Evolutionary conservation across 1,284 basidiomycete genomes (phyloP).

Genomic region (Neolentinus lepideus): DNA sequence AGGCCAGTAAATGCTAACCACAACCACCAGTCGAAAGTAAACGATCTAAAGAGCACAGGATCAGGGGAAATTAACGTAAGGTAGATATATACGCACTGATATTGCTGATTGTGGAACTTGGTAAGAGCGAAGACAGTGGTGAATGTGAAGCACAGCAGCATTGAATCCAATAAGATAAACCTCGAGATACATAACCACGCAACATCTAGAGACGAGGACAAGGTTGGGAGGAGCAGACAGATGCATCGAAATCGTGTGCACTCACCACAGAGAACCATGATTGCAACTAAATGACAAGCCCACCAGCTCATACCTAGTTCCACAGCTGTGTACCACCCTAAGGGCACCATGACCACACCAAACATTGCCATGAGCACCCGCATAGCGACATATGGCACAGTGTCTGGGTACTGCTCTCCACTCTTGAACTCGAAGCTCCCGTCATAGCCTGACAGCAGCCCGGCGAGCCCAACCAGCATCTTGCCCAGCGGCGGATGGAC

Average conservation of each 20-base stretch:
- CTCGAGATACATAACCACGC: constrained; percentile 96
- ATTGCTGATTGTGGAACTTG: constrained; percentile 96
- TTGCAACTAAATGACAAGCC: constrained; percentile 85
- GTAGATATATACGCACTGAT: constrained; percentile 48
- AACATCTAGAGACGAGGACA: constrained; percentile 55
- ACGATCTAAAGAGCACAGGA: constrained; percentile 49
- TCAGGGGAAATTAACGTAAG: neutral
- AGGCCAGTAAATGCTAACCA: constrained; percentile 89
- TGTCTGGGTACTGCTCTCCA: constrained; percentile 78
- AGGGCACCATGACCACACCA: constrained; percentile 91
- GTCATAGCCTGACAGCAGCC: constrained; percentile 87
- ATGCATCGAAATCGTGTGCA: constrained; percentile 9
- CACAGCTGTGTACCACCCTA: constrained; percentile 96
- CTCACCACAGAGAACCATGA: constrained; percentile 90
- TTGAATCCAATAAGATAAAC: constrained; percentile 96
- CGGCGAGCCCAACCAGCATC: constrained; percentile 95
- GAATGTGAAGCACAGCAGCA: constrained; percentile 98
- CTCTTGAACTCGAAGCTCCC: constrained; percentile 95
- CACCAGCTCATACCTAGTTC: constrained; percentile 90
- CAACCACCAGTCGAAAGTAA: constrained; percentile 94
- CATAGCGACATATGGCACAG: constrained; percentile 92
- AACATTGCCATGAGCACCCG: constrained; percentile 91
- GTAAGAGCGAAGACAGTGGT: constrained; percentile 92
- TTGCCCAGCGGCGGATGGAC: constrained; percentile 99
- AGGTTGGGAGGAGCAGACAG: neutral